Conservation (phyloP, 495 filamentous ascomycete species). For the Penicillium manginii region DNA sequence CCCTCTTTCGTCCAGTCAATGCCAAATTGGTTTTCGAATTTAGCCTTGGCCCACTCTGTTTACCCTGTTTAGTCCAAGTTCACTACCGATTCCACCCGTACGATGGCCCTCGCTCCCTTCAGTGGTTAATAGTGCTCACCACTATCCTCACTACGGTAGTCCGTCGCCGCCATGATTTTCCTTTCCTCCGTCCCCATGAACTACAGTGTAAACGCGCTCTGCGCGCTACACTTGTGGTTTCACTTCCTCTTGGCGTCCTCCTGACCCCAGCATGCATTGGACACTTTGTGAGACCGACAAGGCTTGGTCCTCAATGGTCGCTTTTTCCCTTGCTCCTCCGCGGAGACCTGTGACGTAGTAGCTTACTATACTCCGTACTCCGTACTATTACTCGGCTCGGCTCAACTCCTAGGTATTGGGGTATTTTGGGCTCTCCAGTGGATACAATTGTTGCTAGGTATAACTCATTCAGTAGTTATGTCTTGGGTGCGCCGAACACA, state of each 20-base stretch:
- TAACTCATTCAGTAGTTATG: neutral
- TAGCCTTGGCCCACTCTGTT: neutral
- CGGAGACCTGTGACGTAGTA: slow-evolving; percentile 15
- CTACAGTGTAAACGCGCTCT: slow-evolving; percentile 27
- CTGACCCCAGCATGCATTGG: neutral
- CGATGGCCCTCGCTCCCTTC: neutral
- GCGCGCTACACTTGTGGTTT: slow-evolving; percentile 21
- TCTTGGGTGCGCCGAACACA: slow-evolving; percentile 1
- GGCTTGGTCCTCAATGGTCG: slow-evolving; percentile 10
- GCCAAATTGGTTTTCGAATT: neutral
- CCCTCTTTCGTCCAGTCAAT: slow-evolving; percentile 4
- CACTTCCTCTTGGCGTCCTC: neutral
- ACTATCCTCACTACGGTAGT: no score
- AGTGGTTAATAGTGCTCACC: neutral
- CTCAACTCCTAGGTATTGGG: neutral
- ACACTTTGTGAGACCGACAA: neutral
- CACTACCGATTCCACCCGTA: slow-evolving; percentile 2
- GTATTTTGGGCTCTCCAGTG: slow-evolving; percentile 1
- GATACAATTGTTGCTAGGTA: neutral
- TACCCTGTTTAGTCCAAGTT: neutral
- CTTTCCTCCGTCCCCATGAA: neutral
- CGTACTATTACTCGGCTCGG: neutral
- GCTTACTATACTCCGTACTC: no score
- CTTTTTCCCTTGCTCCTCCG: slow-evolving; percentile 14
- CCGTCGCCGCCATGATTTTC: neutral